These are phyloP conservation scores for Rutstroemia sp. DNA, from an alignment of 2,329 filamentous ascomycete genomes.

Conservation along the genomic window DNA sequence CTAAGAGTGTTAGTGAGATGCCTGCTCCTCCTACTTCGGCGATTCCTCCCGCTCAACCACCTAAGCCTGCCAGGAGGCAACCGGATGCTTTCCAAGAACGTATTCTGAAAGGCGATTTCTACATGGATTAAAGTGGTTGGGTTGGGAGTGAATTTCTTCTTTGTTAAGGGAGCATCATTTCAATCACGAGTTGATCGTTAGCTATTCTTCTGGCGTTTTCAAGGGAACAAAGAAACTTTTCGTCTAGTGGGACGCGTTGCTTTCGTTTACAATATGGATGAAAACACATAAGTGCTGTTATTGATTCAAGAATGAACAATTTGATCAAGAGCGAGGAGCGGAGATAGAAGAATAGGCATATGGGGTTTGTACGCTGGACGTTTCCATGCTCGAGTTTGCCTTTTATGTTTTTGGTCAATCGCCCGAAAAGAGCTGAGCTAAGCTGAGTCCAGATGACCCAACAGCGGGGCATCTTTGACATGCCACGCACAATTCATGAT, in stretches of 20 bases:
- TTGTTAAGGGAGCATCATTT: background rate
- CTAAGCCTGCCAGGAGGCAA: constrained; percentile 45
- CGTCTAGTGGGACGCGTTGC: background rate
- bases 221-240: background rate
- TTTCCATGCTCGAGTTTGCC: constrained; percentile 9
- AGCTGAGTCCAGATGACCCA: too few species aligned
- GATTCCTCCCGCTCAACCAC: constrained; percentile 35
- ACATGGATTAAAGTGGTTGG: constrained; percentile 66
- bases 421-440: background rate
- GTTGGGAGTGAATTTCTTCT: background rate
- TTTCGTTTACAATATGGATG: constrained; percentile 8
- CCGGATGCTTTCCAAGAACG: constrained; percentile 95
- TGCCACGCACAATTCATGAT: background rate
- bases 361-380: constrained; percentile 22
- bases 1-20: constrained; percentile 63
- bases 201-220: background rate
- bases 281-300: background rate
- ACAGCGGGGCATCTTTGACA: background rate
- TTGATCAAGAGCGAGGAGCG: background rate
- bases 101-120: constrained; percentile 95
- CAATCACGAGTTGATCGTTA: background rate
- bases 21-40: constrained; percentile 45
- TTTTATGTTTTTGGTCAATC: background rate
- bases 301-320: too few species aligned
- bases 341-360: background rate